Percentiles rank a stretch among this genome's conserved stretches.
Conservation (phyloP, 495 filamentous ascomycete genomes). For the Talaromyces adpressus region DNA sequence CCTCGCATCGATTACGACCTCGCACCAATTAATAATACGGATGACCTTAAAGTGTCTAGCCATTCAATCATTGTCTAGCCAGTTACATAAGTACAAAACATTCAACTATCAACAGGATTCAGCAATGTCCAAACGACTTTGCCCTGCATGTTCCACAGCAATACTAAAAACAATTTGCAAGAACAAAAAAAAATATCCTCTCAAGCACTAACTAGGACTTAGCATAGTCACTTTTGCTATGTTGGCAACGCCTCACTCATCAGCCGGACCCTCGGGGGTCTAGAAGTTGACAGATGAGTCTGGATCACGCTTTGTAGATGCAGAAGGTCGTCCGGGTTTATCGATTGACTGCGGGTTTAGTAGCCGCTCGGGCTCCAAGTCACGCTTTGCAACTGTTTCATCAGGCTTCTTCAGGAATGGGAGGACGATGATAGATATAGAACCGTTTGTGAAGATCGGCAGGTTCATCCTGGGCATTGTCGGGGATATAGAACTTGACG, state of each 20-base stretch:
- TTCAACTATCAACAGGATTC: not conserved
- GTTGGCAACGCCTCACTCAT: not conserved
- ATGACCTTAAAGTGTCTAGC: not conserved
- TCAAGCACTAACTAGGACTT: not conserved
- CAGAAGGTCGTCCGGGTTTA: too few relatives aligned
- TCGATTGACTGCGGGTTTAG: too few relatives aligned
- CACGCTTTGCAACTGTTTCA: too few relatives aligned
- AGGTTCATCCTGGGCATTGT: too few relatives aligned
- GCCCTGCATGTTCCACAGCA: not conserved
- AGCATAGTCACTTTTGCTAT: not conserved
- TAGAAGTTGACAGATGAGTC: too few relatives aligned
- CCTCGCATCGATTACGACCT: not conserved
- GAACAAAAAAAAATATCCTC: not conserved
- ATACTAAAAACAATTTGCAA: not conserved
- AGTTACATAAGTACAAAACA: not conserved
- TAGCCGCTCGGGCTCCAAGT: too few relatives aligned
- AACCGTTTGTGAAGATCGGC: too few relatives aligned
- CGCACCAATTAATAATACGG: not conserved
- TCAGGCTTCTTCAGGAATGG: too few relatives aligned
- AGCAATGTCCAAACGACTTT: not conserved
- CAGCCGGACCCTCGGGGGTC: not conserved
- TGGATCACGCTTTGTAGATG: too few relatives aligned
- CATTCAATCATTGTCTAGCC: not conserved
- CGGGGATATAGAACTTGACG: not conserved
- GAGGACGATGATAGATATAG: too few relatives aligned